A percentile compares a stretch with the other conserved stretches of the same genome.
These are phyloP conservation scores for Aristolochia californica DNA, from an alignment of 164 flowering plant species.

Conservation along the genomic window DNA sequence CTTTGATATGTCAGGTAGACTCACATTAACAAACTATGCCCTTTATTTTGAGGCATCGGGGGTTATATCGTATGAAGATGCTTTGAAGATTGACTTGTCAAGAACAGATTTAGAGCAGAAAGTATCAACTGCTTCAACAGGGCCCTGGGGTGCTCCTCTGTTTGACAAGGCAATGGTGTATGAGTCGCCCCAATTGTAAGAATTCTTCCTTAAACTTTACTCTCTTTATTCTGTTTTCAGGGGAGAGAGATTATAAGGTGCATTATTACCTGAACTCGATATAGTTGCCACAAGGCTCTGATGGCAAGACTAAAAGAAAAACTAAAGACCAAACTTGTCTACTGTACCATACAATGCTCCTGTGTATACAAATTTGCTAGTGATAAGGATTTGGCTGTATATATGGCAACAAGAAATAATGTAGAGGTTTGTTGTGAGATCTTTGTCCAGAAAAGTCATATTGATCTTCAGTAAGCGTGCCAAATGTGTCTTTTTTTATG, in stretches of 20 bases:
- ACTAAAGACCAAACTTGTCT: too few species aligned
- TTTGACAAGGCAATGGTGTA: constrained; percentile 80
- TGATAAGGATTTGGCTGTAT: too few species aligned
- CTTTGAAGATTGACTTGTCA: constrained; percentile 71
- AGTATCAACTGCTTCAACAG: constrained; percentile 62
- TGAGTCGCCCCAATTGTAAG: constrained; percentile 75
- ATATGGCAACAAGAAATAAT: not conserved
- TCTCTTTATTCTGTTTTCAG: not conserved
- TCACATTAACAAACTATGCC: constrained; percentile 78
- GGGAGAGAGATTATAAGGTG: not conserved
- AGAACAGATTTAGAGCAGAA: constrained; percentile 33
- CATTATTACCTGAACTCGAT: not conserved
- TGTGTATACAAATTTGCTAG: too few species aligned
- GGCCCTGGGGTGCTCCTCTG: constrained; percentile 98
- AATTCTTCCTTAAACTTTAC: not conserved
- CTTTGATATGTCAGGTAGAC: constrained; percentile 54
- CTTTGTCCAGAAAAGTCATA: not conserved
- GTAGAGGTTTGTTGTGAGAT: not conserved
- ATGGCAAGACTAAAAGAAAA: too few species aligned
- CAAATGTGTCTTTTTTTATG: not conserved
- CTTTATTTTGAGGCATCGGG: constrained; percentile 90
- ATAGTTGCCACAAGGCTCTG: too few species aligned
- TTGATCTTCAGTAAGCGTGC: not conserved
- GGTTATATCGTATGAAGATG: constrained; percentile 62
- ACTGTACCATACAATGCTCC: too few species aligned